A percentile compares a stretch with the other conserved stretches of the same genome.
These are phyloP conservation scores for Alternaria sp. DNA, from an alignment of 2,329 filamentous ascomycete genomes.

Conservation along the genomic window DNA sequence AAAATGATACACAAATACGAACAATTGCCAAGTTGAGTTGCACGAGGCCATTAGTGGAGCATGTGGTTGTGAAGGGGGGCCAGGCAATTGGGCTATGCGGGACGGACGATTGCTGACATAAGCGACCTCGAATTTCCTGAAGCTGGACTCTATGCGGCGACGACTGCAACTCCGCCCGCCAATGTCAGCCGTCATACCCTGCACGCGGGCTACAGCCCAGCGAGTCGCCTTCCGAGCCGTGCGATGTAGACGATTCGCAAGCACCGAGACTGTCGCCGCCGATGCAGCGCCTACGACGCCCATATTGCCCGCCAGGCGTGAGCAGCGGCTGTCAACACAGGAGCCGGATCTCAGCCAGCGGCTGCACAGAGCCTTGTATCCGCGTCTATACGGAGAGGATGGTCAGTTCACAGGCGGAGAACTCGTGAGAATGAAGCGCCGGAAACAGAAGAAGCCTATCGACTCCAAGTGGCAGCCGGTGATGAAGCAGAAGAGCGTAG, in stretches of 20 bases:
- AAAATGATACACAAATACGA: background rate
- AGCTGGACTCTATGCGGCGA: slow-evolving; percentile 7
- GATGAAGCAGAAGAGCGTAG: slow-evolving; percentile 19
- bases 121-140: slow-evolving; percentile 32
- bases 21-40: background rate
- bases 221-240: slow-evolving; percentile 22
- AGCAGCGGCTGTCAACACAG: slow-evolving; percentile 6
- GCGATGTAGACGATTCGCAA: slow-evolving; percentile 27
- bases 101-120: slow-evolving; percentile 27
- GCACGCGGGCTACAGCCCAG: slow-evolving; percentile 61
- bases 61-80: background rate
- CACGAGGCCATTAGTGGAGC: background rate
- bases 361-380: slow-evolving; percentile 30
- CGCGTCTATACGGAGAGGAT: slow-evolving; percentile 7
- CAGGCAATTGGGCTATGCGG: background rate
- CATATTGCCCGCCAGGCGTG: slow-evolving; percentile 6
- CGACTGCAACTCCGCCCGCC: slow-evolving; percentile 19
- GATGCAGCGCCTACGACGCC: slow-evolving; percentile 8
- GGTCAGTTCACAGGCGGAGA: background rate
- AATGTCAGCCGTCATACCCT: slow-evolving; percentile 66
- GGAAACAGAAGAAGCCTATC: slow-evolving; percentile 14
- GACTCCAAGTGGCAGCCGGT: slow-evolving; percentile 16
- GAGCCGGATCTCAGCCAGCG: slow-evolving; percentile 20
- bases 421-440: background rate
- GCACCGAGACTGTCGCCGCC: slow-evolving; percentile 23